Percentiles rank a stretch among this genome's conserved stretches.
Conservation (phyloP, 2,329 filamentous ascomycete species). For the Cadophora gregata region DNA sequence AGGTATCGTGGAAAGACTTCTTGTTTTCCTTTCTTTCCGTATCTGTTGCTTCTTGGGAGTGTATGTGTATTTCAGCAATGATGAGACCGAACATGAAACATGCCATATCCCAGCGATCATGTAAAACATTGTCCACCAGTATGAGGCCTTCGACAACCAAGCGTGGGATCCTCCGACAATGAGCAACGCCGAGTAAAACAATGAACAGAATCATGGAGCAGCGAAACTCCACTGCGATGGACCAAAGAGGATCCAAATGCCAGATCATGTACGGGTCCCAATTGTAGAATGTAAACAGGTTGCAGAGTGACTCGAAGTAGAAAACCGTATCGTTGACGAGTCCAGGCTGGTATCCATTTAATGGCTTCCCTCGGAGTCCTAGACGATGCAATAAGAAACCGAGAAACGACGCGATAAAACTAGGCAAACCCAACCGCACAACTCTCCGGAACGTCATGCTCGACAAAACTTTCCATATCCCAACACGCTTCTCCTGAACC, state of each 20-base stretch:
- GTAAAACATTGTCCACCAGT: neutral
- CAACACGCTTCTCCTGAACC: neutral
- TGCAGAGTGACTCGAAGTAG: neutral
- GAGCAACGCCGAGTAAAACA: neutral
- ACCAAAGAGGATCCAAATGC: constrained; percentile 4
- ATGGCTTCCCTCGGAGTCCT: neutral
- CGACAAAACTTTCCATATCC: neutral
- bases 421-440: neutral
- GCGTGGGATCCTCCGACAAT: neutral
- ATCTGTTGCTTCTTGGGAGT: neutral
- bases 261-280: constrained; percentile 3
- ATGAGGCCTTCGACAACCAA: neutral
- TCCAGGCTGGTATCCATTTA: neutral
- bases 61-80: neutral
- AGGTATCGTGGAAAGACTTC: neutral
- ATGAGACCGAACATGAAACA: neutral
- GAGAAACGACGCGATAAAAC: neutral
- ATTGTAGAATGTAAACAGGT: neutral
- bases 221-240: constrained; percentile 11
- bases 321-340: neutral
- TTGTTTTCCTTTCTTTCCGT: neutral
- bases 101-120: neutral
- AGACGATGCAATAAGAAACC: neutral
- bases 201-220: constrained; percentile 2
- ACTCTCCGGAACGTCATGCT: neutral